Base-by-base conservation (phyloP, 2,329 filamentous ascomycete species). In the Taxawa tesnikishii region DNA sequence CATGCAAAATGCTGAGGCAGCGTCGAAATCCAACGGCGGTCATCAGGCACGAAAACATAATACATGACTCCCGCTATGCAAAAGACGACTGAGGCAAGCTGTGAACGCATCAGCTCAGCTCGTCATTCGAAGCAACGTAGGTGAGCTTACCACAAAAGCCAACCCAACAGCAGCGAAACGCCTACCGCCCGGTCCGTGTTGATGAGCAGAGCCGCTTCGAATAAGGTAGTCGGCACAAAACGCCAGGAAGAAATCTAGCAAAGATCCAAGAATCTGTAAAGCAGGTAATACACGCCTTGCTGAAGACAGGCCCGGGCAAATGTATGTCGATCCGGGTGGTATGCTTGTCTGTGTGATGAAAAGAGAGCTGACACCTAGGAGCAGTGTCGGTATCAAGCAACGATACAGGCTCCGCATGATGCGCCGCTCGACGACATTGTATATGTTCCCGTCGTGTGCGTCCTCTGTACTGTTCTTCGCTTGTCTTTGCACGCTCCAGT, bases 251-350 rank as follows among this genome's bases (percentile, higher is more conserved):
- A 54, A 48, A 40, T 71, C 66, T 13, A 68, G 37, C 6, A 56
- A 17, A 1, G 56, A 40, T 15, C 51, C 56, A 15, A 58, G 18
- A 17, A 55, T 33, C 39, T 60, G 59, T 29, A 65, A 39, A 3
- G 45, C 38, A 5, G 54, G 58, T 6, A 65, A 43, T 7, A 46
- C 43, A 31, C 46, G 40, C 17, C 46, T 44, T 23, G 56, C 50
- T 12, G 48, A 41, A 17, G 55, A 50, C 2, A 51, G 43, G 8
- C 56, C 46, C 2, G 65, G 58, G 42, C 67, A 71, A 14, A 70
- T 65, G 36, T 64, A 65, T 3, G 63, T 67, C 11, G 64, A 66
- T 25, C 48, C 43, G 11, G 52, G 56, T 27, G 50, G 55, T 24
- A 45, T 38, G 6, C 53, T 46, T 11, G 61, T 48, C 2, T 48